Evolutionary conservation across 768 basidiomycete species (phyloP).

Genomic region (Leccinum aurantiacum): DNA sequence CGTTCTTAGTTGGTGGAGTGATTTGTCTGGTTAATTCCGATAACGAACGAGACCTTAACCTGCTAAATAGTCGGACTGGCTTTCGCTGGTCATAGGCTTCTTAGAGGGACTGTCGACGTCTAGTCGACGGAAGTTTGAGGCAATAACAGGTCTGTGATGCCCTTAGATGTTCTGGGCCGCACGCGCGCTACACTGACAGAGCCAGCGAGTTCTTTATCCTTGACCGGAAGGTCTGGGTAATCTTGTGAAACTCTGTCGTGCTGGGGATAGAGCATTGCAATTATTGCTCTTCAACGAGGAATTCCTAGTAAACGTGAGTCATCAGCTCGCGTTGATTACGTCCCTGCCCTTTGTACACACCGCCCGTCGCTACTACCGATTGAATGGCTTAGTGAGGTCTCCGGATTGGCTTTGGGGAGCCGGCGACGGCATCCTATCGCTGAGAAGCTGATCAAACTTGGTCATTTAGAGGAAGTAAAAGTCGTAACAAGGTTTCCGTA

Average conservation of each 20-base stretch:
- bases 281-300: slow-evolving; percentile 92
- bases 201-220: slow-evolving; percentile 74
- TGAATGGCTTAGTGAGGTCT: slow-evolving; percentile 90
- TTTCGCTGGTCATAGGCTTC: slow-evolving; percentile 74
- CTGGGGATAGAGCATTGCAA: slow-evolving; percentile 90
- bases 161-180: slow-evolving; percentile 89
- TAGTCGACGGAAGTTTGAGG: slow-evolving; percentile 85
- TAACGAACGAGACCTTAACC: slow-evolving; percentile 93
- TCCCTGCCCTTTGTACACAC: slow-evolving; percentile 91
- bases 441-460: slow-evolving; percentile 74
- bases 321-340: slow-evolving; percentile 88
- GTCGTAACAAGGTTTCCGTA: slow-evolving; percentile 81
- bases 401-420: slow-evolving; percentile 69
- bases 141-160: slow-evolving; percentile 92
- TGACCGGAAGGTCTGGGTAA: slow-evolving; percentile 77
- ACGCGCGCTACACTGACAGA: slow-evolving; percentile 87
- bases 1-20: slow-evolving; percentile 46
- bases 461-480: slow-evolving; percentile 86
- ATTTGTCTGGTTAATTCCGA: slow-evolving; percentile 98
- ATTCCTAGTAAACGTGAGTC: slow-evolving; percentile 87
- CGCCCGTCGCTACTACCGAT: slow-evolving; percentile 89
- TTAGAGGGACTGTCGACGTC: slow-evolving; percentile 83
- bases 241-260: slow-evolving; percentile 79
- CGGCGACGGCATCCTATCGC: slow-evolving; percentile 49
- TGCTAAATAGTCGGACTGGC: slow-evolving; percentile 86